Percentiles rank a stretch among this genome's conserved stretches.
phyloP scores from a whole-genome alignment of 2,329 filamentous ascomycete species.

The Fusarium setosum region DNA sequence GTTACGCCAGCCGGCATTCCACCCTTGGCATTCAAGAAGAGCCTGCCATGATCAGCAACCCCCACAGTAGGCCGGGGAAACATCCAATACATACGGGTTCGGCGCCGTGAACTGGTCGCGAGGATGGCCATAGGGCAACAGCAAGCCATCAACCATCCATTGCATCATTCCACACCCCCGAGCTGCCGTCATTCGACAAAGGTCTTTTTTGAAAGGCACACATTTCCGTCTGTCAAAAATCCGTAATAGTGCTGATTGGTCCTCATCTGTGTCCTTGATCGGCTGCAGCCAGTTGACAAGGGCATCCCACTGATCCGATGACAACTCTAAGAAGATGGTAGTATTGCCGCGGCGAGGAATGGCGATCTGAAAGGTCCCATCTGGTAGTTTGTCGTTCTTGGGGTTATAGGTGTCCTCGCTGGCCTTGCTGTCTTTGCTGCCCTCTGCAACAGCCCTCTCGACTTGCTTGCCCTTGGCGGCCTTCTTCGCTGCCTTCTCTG shows the following conservation, averaged over 20 bases:
- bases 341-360: slow-evolving; percentile 3
- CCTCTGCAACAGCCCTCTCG: no score
- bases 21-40: slow-evolving; percentile 19
- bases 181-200: slow-evolving; percentile 30
- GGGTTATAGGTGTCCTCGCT: no score
- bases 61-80: no score
- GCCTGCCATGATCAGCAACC: slow-evolving; percentile 11
- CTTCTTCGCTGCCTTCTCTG: no score
- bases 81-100: slow-evolving; percentile 42
- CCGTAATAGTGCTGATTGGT: no score
- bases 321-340: slow-evolving; percentile 11
- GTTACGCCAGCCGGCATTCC: slow-evolving; percentile 2
- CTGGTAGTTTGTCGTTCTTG: no score
- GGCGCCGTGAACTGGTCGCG: slow-evolving; percentile 9
- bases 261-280: no score
- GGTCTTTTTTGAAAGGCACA: background rate
- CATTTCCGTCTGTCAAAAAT: slow-evolving; percentile 14
- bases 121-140: slow-evolving; percentile 39
- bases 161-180: slow-evolving; percentile 22
- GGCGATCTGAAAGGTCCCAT: background rate
- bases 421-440: no score
- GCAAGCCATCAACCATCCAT: slow-evolving; percentile 39
- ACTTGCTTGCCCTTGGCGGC: no score
- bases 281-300: no score
- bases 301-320: slow-evolving; percentile 19